Evolutionary conservation across 2,329 filamentous ascomycete genomes (phyloP), one percentile per base, ranked within the genome.

Genomic region (Fusarium liriodendri): DNA sequence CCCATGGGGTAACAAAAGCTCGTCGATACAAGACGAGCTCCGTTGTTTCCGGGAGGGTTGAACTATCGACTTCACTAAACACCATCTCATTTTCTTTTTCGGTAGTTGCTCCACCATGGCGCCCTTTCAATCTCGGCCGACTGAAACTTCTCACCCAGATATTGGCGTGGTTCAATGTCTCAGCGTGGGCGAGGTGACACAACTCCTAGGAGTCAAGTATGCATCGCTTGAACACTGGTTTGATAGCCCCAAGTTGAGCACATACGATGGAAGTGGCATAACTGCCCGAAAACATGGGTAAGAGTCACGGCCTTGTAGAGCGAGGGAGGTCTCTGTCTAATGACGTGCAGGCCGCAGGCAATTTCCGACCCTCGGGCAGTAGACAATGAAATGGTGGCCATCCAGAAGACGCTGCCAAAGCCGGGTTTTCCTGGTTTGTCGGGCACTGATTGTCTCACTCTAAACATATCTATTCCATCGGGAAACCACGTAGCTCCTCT

Each of bases 131-230:
- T 7, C 35, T 18, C 35, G 16, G 6, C 35, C 35, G 16, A 14
- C 35, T 37, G 35, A 37, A 37, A 37, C 18, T 18, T 37, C 35
- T 37, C 35, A 37, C 35, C 35, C 35, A 37, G 35, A 37, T 37
- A 37, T 37, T 37, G 35, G 35, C 14, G 14, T 18, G 4, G 14
- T 37, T 18, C 35, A 37, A 18, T 37, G 35, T 37, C 35, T 37
- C 35, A 37, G 7, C 3, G 35, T 40, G 11, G 47, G 33, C 4
- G 25, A 20, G 7, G 40, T 65, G 3, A 14, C 64, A 10, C 66
- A 69, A 5, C 69, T 66, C 40, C 32, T 66, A 4, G 66, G 66
- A 9, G 37, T 71, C 20, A 69, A 69, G 5, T 71, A 69, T 33
- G 69, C 54, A 10, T 14, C 38, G 10, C 38, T 71, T 6, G 18